Conservation (phyloP, 2,329 filamentous ascomycete genomes). For the Zalaria obscura region DNA sequence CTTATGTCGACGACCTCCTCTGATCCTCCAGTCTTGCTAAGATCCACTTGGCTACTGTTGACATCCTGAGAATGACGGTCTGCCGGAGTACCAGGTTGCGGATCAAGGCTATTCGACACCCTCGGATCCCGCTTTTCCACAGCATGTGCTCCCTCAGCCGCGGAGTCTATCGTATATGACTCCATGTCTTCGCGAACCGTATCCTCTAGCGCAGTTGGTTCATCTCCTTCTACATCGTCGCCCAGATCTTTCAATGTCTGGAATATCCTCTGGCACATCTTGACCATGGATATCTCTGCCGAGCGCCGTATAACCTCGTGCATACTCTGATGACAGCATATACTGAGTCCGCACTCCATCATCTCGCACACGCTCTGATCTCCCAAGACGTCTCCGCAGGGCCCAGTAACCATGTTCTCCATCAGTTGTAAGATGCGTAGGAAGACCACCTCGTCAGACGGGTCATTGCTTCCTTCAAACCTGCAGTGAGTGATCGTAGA, state of each 20-base stretch:
- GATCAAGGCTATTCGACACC: slow-evolving; percentile 6
- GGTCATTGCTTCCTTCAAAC: slow-evolving; percentile 90
- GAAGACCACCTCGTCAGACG: slow-evolving; percentile 89
- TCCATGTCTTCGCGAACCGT: slow-evolving; percentile 53
- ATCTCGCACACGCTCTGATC: slow-evolving; percentile 98
- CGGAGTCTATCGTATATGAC: slow-evolving; percentile 68
- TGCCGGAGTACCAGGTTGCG: neutral
- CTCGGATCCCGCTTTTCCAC: neutral
- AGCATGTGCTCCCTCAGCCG: slow-evolving; percentile 2
- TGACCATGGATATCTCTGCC: slow-evolving; percentile 93
- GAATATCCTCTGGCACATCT: slow-evolving; percentile 98
- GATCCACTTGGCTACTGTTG: slow-evolving; percentile 26
- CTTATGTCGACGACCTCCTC: slow-evolving; percentile 47
- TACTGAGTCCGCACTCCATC: slow-evolving; percentile 96
- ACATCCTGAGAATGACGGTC: slow-evolving; percentile 6
- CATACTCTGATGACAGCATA: slow-evolving; percentile 87
- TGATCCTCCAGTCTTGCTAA: slow-evolving; percentile 23
- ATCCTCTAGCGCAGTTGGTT: slow-evolving; percentile 50
- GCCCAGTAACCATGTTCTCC: slow-evolving; percentile 95
- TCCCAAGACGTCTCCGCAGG: slow-evolving; percentile 82
- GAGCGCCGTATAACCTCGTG: slow-evolving; percentile 82
- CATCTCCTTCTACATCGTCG: slow-evolving; percentile 39
- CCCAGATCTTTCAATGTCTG: slow-evolving; percentile 79
- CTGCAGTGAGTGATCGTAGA: slow-evolving; percentile 94
- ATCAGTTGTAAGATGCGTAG: slow-evolving; percentile 91